Evolutionary conservation across 176 grass and related monocot genomes (phyloP), one percentile per base, ranked within the genome.

Genomic region (Carex cristatella): DNA sequence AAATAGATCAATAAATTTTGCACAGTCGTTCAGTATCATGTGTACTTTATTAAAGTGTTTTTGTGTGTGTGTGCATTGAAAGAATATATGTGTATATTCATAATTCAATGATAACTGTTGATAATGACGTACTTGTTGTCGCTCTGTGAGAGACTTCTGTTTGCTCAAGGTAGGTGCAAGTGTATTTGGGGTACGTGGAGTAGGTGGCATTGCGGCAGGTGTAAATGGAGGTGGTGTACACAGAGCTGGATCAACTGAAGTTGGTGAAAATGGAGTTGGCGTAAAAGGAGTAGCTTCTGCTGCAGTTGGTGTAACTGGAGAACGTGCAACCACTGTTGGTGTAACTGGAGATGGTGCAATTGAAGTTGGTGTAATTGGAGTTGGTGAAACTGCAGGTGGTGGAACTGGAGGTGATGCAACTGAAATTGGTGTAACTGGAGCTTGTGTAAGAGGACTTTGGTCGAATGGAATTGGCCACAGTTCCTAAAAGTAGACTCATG

Each of bases 71-170:
- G 35, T 83, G 69, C 63, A 54, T 63, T 79, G 70, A 83, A 85
- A 68, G 28, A 51, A 60, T n/a, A 80, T 61, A 60, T 60, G 14
- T 40, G 23, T 65, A 83, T 48, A 33, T 83, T 46, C 1, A 65
- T 83, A 53, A 42, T 66, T 55, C 7, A 49, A 16, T 32, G 2
- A 18, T 5, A 51, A 49, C 54, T 54, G n/a, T 32, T 83, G 7
- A 68, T 40, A 30, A 51, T 35, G 60, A 46, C 89, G 13, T 91
- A 98, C 95, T 89, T 98, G 91, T 44, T 91, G 95, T 53, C 89
- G 79, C 84, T 94, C 89, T 1, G 86, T 91, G 28, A 94, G 92
- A 0, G 91, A 98, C 81, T 90, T 94, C 77, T 93, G 91, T 94
- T 98, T 98, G 80, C 90, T 94, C 81, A 98, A 85, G 65, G 87